Percentiles rank a stretch among this genome's conserved stretches.
Evolutionary conservation across 805 yeast genomes (phyloP).

Genomic region (Saturnispora kantuleensis): DNA sequence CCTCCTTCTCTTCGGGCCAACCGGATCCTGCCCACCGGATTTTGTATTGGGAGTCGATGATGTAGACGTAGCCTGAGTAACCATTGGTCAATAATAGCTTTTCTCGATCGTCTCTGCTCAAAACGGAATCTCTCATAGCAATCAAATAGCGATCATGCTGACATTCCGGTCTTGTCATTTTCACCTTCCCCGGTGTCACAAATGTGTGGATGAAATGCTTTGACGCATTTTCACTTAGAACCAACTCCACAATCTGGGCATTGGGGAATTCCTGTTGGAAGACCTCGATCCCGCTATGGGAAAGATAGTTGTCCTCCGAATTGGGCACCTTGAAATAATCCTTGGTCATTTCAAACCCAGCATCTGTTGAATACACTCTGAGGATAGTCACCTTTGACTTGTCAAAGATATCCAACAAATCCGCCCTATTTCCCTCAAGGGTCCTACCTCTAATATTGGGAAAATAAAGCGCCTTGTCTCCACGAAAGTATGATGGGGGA

Average conservation of each 20-base stretch:
- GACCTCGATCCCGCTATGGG: constrained; percentile 30
- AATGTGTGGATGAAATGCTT: constrained; percentile 57
- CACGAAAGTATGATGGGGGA: constrained; percentile 69
- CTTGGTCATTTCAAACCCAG: constrained; percentile 60
- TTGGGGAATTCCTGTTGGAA: constrained; percentile 37
- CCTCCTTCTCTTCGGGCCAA: constrained; percentile 59
- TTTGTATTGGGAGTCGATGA: constrained; percentile 63
- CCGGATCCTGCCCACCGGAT: constrained; percentile 94
- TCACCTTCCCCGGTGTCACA: constrained; percentile 33
- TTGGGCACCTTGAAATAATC: constrained; percentile 44
- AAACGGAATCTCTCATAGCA: constrained; percentile 43
- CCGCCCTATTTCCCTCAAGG: constrained; percentile 28
- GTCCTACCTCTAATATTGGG: constrained; percentile 65
- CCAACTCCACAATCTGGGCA: constrained; percentile 67
- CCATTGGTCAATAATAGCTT: constrained; percentile 58
- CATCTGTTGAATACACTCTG: constrained; percentile 53
- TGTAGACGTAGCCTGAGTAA: constrained; percentile 73
- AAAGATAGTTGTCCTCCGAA: constrained; percentile 32
- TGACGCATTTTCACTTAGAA: constrained; percentile 61
- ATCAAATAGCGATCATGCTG: constrained; percentile 50
- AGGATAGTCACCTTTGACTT: constrained; percentile 50
- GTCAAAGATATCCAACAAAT: constrained; percentile 31
- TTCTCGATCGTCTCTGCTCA: constrained; percentile 49
- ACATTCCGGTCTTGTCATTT: constrained; percentile 17
- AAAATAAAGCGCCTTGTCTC: constrained; percentile 66